phyloP scores from a whole-genome alignment of 768 basidiomycete genomes.

The Tubosaeta sp. region DNA sequence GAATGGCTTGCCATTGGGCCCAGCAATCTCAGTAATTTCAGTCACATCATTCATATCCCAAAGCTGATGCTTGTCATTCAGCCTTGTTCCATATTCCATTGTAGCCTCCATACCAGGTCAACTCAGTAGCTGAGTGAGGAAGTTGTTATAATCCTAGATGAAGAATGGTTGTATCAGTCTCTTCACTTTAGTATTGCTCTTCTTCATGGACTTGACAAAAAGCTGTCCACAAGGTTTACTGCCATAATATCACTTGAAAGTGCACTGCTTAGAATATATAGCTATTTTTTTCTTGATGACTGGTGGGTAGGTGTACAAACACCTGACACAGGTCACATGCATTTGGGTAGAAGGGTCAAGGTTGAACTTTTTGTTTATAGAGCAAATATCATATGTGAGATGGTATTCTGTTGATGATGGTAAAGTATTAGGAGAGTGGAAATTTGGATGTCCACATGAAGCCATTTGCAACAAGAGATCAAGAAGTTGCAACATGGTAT shows the following conservation, averaged over 20 bases:
- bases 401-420: no score
- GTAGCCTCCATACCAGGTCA: slow-evolving; percentile 23
- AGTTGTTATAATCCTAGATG: slow-evolving; percentile 28
- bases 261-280: slow-evolving; percentile 18
- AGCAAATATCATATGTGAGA: slow-evolving; percentile 8
- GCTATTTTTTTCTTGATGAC: neutral
- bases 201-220: neutral
- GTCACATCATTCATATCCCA: neutral
- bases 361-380: slow-evolving; percentile 15
- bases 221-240: slow-evolving; percentile 13
- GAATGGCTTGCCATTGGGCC: neutral
- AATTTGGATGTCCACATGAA: neutral
- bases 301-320: slow-evolving; percentile 21
- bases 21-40: neutral
- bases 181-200: neutral
- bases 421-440: no score
- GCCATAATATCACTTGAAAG: no score
- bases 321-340: slow-evolving; percentile 26
- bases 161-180: slow-evolving; percentile 14
- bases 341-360: slow-evolving; percentile 15
- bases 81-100: slow-evolving; percentile 21
- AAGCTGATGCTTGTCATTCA: neutral
- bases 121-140: slow-evolving; percentile 24
- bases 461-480: neutral
- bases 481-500: slow-evolving; percentile 2